Base-by-base conservation (phyloP, 768 basidiomycete species). In the Royoungia palumana region DNA sequence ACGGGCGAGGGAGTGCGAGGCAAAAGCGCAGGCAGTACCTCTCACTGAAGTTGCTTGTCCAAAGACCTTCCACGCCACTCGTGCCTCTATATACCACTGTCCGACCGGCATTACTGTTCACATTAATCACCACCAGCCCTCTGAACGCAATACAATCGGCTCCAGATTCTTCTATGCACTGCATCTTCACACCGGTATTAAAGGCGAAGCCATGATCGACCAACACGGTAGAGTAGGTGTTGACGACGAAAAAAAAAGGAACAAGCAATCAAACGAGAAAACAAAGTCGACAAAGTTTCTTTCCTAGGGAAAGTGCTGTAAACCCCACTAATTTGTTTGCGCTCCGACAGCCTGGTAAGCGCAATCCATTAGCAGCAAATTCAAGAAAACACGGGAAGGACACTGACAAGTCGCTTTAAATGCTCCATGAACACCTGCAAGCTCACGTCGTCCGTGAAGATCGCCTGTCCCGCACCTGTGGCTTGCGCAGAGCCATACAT, bases 401-500 rank as follows among this genome's bases (percentile, higher is more conserved):
- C 43, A 73, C 84, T 63, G 59, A 87, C 94, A 74, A 97, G 70
- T 62, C 93, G 84, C 69, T 95, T 96, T 70, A 97, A 73, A 73
- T 94, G 90, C 63, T 96, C 94, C 94, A 94, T 94, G 75, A 96
- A 95, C 47, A 94, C 89, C 68, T 94, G 91, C 71, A 97, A 79
- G 66, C 92, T 96, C 54, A 98, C 95, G 68, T 99, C 95, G 65
- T 98, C 96, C 47, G 96, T 99, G 68, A 97, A 96, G 68, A 99
- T 97, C 14, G 93, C 90, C 68, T 93, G 89, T 5, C 94, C 94
- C 2, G 80, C 72, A 9, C 77, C 77, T 10, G 80, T 80, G 17
- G 79, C 78, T 13, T 82, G 76, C 9, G 80, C 76, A 5, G 83
- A 78, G n/a, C 92, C 91, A 67, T 94, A 94, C 82, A 94, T 91